phyloP scores from a whole-genome alignment of 2,329 filamentous ascomycete genomes.

The Aspergillus udagawae region DNA sequence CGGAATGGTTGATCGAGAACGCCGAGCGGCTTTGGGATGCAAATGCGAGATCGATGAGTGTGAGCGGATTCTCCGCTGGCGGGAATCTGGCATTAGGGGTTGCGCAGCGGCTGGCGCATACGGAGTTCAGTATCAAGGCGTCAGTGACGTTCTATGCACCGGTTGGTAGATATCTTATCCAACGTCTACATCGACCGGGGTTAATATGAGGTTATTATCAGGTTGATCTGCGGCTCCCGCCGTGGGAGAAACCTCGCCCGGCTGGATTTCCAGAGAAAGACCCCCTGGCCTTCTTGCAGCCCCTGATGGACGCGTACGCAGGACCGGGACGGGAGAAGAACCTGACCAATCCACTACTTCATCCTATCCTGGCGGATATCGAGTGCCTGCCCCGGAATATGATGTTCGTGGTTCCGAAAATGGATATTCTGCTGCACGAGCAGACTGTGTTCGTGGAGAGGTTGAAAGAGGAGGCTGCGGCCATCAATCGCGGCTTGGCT shows the following conservation, averaged over 20 bases:
- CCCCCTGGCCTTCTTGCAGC: constrained; percentile 36
- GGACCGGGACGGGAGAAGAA: constrained; percentile 14
- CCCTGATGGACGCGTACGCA: constrained; percentile 45
- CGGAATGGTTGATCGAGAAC: constrained; percentile 40
- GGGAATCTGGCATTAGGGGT: constrained; percentile 42
- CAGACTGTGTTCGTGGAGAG: constrained; percentile 2
- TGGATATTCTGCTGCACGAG: constrained; percentile 9
- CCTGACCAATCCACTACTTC: constrained; percentile 2
- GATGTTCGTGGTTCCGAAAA: constrained; percentile 4
- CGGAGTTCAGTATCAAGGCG: constrained; percentile 31
- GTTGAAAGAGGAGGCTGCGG: constrained; percentile 5
- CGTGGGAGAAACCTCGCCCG: constrained; percentile 40
- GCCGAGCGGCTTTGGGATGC: constrained; percentile 27
- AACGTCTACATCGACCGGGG: background rate
- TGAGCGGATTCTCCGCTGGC: constrained; percentile 45
- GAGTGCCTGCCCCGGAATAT: constrained; percentile 6
- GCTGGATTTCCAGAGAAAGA: constrained; percentile 34
- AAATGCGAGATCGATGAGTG: constrained; percentile 36
- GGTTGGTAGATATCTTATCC: constrained; percentile 8
- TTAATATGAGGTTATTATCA: background rate
- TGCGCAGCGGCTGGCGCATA: constrained; percentile 20
- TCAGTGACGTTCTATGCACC: constrained; percentile 40
- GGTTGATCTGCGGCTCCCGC: constrained; percentile 39
- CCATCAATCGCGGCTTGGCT: background rate
- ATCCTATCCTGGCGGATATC: constrained; percentile 8